Evolutionary conservation across 73 alveolate species (phyloP), one percentile per base, ranked within the genome.

Genomic region (Effrenium voratum): DNA sequence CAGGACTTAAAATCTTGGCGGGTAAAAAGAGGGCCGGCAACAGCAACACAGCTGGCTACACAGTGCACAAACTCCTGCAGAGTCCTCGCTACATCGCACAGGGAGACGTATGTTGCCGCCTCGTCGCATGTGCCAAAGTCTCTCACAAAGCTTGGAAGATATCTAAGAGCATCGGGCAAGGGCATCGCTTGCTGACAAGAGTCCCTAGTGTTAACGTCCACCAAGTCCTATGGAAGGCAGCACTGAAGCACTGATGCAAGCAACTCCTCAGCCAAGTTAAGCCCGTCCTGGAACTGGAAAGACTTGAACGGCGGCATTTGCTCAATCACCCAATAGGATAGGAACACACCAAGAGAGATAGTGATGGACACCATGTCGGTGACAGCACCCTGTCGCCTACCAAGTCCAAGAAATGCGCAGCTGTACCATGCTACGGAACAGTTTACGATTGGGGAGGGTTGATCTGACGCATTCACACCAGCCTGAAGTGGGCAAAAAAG

Each of bases 321-420:
- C 93, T 83, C 93, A 40, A 83, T 68, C 19, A 83, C 45, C 93
- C 93, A 83, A 52, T 83, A 83, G 50, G 93, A 83, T 32, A 83
- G 60, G 36, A 83, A 83, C 19, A 83, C 93, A 6, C 93, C 93
- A 2, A 83, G 93, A 4, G 93, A 83, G 26, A 83, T 77, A 8
- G 93, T 43, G 93, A 83, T 83, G 75, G 93, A 83, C n/a, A 83
- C 93, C 93, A 83, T 38, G 93, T 83, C 93, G 24, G 93, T 83
- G 12, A 57, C 77, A 13, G 93, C 93, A 32, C 93, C 93, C 72
- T 83, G 93, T 41, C 63, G 75, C 77, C 77, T 63, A 40, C 77
- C 34, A 63, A 34, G 43, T 34, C 77, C 19, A 40, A 63, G 28
- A 40, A 24, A 3, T 24, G 77, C 40, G 38, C n/a, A n/a, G n/a